These are phyloP conservation scores for Cladophialophora chaetospira DNA, from an alignment of 2,329 filamentous ascomycete genomes.

Conservation along the genomic window DNA sequence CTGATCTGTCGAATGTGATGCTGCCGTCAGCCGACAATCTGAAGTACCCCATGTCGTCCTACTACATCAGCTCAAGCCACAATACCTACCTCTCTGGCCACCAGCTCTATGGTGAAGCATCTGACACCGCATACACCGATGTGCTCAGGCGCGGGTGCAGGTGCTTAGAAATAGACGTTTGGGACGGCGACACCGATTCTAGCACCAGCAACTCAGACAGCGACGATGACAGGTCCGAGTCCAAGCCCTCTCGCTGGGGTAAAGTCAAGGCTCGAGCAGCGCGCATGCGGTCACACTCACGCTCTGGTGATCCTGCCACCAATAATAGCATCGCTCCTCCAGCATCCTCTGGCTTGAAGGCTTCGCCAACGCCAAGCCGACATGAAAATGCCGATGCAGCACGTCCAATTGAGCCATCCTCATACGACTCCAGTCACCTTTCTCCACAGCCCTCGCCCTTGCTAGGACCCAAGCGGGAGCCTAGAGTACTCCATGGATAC, in stretches of 20 bases:
- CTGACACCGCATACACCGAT: conserved; percentile 74
- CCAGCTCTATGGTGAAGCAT: conserved; percentile 76
- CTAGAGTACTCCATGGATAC: conserved; percentile 81
- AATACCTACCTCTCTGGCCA: conserved; percentile 91
- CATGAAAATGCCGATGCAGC: background rate
- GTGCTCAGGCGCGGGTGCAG: conserved; percentile 77
- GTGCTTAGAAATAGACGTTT: conserved; percentile 94
- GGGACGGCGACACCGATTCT: conserved; percentile 67
- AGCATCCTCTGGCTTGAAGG: background rate
- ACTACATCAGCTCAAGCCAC: conserved; percentile 93
- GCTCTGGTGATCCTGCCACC: no score
- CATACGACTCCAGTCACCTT: conserved; percentile 12
- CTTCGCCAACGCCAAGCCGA: background rate
- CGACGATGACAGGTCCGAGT: conserved; percentile 24
- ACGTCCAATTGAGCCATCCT: conserved; percentile 1
- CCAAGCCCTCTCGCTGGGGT: conserved; percentile 28
- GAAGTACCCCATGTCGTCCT: conserved; percentile 74
- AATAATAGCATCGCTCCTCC: conserved; percentile 5
- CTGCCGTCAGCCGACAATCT: conserved; percentile 57
- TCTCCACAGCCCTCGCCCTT: conserved; percentile 20
- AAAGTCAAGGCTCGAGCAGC: conserved; percentile 30
- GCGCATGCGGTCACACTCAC: conserved; percentile 27
- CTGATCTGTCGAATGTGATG: conserved; percentile 46
- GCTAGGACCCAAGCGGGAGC: conserved; percentile 57
- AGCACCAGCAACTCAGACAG: conserved; percentile 35